A percentile compares a stretch with the other conserved stretches of the same genome.
phyloP scores from a whole-genome alignment of 768 basidiomycete genomes.

The Phanerochaete sordida region DNA sequence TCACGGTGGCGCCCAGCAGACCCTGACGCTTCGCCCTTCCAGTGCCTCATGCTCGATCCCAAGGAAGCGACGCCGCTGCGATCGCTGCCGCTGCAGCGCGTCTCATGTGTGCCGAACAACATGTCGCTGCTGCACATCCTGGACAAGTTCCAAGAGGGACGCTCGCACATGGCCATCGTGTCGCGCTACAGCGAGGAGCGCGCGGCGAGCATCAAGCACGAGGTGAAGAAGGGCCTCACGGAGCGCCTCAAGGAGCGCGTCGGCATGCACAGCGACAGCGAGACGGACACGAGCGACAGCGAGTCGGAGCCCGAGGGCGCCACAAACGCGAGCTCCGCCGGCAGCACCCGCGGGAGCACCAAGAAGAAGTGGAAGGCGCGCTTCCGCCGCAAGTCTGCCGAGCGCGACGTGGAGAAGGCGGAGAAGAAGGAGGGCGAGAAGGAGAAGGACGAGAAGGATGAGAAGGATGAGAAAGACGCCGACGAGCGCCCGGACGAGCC shows the following conservation, averaged over 20 bases:
- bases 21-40: not conserved
- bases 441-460: constrained; percentile 1
- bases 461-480: constrained; percentile 20
- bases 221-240: constrained; percentile 71
- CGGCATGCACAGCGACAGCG: constrained; percentile 42
- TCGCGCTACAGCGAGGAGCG: constrained; percentile 70
- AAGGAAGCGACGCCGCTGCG: constrained; percentile 78
- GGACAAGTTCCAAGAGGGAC: constrained; percentile 82
- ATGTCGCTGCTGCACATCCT: constrained; percentile 78
- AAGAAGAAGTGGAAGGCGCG: constrained; percentile 18
- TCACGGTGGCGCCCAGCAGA: not conserved
- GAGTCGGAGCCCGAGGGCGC: constrained; percentile 19
- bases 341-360: not conserved
- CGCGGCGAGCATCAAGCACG: constrained; percentile 72
- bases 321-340: constrained; percentile 3
- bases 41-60: constrained; percentile 79
- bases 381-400: constrained; percentile 13
- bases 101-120: constrained; percentile 77
- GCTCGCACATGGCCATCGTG: constrained; percentile 86
- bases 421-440: constrained; percentile 4
- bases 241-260: constrained; percentile 71
- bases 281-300: constrained; percentile 13
- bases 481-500: constrained; percentile 9
- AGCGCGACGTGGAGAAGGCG: constrained; percentile 15
- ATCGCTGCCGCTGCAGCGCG: constrained; percentile 73